phyloP scores from a whole-genome alignment of 2,329 filamentous ascomycete species.

The Calonectria leucothoes region DNA sequence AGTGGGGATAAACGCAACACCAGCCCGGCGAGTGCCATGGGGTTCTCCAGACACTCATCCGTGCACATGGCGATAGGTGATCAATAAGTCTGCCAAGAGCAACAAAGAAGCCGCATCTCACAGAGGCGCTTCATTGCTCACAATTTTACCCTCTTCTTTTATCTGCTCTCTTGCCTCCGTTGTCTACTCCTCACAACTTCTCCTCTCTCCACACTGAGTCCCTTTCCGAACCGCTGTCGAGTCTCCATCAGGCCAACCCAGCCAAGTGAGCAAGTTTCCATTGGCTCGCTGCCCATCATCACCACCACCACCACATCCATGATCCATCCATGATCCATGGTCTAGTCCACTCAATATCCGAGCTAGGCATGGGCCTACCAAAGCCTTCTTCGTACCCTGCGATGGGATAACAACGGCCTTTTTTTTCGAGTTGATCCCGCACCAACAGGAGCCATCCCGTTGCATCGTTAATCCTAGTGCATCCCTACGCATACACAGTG shows the following conservation, averaged over 20 bases:
- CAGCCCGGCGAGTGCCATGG: background rate
- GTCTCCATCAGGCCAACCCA: slow-evolving; percentile 41
- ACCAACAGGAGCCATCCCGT: background rate
- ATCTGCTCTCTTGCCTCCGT: slow-evolving; percentile 1
- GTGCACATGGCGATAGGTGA: background rate
- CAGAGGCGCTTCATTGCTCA: background rate
- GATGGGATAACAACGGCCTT: background rate
- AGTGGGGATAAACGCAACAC: slow-evolving; percentile 4
- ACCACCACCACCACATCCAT: slow-evolving; percentile 29
- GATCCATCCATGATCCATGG: slow-evolving; percentile 21
- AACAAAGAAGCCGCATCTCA: background rate
- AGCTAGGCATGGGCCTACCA: slow-evolving; percentile 17
- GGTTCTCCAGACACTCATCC: background rate
- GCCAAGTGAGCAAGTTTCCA: slow-evolving; percentile 59
- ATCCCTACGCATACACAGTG: background rate
- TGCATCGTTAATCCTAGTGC: background rate
- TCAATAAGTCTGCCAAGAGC: background rate
- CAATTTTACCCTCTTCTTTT: background rate
- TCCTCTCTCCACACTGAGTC: slow-evolving; percentile 15
- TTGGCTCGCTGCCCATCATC: slow-evolving; percentile 48
- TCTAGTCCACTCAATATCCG: slow-evolving; percentile 19
- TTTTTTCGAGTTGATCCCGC: background rate
- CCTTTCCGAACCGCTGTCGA: slow-evolving; percentile 15
- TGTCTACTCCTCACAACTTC: slow-evolving; percentile 10
- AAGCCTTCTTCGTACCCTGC: slow-evolving; percentile 6